Percentiles rank a stretch among this genome's conserved stretches.
phyloP scores from a whole-genome alignment of 2,329 filamentous ascomycete species.

The Alternaria arbusti region DNA sequence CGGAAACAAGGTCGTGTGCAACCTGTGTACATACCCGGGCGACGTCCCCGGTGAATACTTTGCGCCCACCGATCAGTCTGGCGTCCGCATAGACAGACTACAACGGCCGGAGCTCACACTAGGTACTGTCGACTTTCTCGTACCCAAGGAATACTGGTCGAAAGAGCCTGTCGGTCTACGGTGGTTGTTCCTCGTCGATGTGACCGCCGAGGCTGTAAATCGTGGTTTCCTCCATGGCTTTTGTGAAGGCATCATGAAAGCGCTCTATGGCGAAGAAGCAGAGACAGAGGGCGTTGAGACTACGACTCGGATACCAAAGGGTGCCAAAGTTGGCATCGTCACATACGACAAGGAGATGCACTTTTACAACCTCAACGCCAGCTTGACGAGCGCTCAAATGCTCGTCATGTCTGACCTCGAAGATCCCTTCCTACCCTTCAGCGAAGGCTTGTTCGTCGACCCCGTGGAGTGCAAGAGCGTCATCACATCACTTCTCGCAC shows the following conservation, averaged over 20 bases:
- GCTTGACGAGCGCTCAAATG: conserved; percentile 90
- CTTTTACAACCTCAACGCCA: conserved; percentile 90
- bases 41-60: conserved; percentile 94
- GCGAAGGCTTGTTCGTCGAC: conserved; percentile 92
- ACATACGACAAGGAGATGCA: conserved; percentile 97
- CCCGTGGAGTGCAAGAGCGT: conserved; percentile 86
- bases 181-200: conserved; percentile 92
- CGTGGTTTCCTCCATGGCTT: conserved; percentile 90
- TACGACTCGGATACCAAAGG: conserved; percentile 69
- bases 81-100: conserved; percentile 84
- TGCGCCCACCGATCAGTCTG: conserved; percentile 84
- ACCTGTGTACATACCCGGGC: conserved; percentile 97
- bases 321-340: conserved; percentile 89
- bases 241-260: conserved; percentile 84
- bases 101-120: conserved; percentile 87
- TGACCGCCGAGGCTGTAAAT: conserved; percentile 88
- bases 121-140: conserved; percentile 93
- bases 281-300: conserved; percentile 57
- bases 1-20: conserved; percentile 96
- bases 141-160: conserved; percentile 98
- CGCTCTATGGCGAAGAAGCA: conserved; percentile 73
- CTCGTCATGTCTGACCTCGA: conserved; percentile 98
- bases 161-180: conserved; percentile 87
- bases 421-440: conserved; percentile 92
- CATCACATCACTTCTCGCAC: conserved; percentile 84